Evolutionary conservation across 805 yeast genomes (phyloP).

Genomic region (Ogataea neopini): DNA sequence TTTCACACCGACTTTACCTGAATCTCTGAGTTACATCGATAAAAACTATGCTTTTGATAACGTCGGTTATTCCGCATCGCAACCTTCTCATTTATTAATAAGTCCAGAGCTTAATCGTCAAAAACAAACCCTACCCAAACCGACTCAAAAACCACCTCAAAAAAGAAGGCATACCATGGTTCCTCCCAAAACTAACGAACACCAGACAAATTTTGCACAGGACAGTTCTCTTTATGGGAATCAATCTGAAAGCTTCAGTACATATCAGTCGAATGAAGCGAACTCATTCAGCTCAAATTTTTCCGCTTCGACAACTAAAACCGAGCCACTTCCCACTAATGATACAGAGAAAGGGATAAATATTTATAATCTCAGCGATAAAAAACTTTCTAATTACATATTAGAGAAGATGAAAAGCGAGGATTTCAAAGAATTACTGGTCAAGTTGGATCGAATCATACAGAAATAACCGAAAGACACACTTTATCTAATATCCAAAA

Average conservation of each 20-base stretch:
- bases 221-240: neutral
- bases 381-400: conserved; percentile 14
- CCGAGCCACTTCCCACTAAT: neutral
- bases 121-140: neutral
- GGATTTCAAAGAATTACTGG: conserved; percentile 18
- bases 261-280: neutral
- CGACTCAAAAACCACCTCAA: neutral
- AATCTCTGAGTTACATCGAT: neutral
- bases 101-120: neutral
- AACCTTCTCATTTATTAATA: neutral
- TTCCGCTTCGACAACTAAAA: neutral
- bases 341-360: neutral
- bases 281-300: neutral
- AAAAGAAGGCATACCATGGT: conserved; percentile 4
- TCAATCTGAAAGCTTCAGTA: neutral
- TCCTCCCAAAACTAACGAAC: neutral
- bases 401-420: conserved; percentile 16
- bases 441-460: conserved; percentile 14
- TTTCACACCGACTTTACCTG: neutral
- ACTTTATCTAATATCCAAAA: neutral
- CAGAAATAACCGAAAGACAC: conserved; percentile 7
- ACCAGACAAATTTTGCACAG: neutral
- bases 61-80: neutral
- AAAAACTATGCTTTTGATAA: neutral
- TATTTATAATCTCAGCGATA: conserved; percentile 6